phyloP scores from a whole-genome alignment of 2,329 filamentous ascomycete genomes.

The Alternaria longipes region DNA sequence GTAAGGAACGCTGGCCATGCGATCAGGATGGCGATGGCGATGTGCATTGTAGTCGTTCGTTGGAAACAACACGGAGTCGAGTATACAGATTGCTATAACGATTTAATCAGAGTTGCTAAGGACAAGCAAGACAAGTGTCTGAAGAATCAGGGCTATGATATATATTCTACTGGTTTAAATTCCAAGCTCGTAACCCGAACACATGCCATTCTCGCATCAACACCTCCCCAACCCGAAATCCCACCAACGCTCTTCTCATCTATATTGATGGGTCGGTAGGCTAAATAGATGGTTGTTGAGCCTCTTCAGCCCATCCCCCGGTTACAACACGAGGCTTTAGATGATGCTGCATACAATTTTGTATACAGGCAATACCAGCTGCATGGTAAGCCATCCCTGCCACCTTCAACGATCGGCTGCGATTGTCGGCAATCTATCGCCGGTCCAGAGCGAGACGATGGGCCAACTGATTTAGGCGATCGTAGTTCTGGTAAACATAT shows the following conservation, averaged over 20 bases:
- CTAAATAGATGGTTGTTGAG: neutral
- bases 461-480: neutral
- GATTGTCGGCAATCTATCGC: neutral
- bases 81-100: neutral
- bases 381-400: constrained; percentile 13
- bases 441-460: neutral
- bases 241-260: constrained; percentile 10
- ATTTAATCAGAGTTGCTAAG: neutral
- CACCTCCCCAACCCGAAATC: neutral
- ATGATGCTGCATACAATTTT: neutral
- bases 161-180: neutral
- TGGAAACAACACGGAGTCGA: neutral
- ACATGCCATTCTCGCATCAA: neutral
- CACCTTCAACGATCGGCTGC: neutral
- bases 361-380: constrained; percentile 8
- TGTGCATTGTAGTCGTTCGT: constrained; percentile 1
- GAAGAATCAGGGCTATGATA: neutral
- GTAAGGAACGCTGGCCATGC: neutral
- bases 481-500: neutral
- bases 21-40: neutral
- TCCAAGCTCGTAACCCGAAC: neutral
- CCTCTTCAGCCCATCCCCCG: neutral
- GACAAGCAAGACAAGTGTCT: neutral
- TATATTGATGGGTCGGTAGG: constrained; percentile 2
- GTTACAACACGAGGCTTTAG: constrained; percentile 7